These are phyloP conservation scores for Clonostachys solani DNA, from an alignment of 2,329 filamentous ascomycete species.

Conservation along the genomic window DNA sequence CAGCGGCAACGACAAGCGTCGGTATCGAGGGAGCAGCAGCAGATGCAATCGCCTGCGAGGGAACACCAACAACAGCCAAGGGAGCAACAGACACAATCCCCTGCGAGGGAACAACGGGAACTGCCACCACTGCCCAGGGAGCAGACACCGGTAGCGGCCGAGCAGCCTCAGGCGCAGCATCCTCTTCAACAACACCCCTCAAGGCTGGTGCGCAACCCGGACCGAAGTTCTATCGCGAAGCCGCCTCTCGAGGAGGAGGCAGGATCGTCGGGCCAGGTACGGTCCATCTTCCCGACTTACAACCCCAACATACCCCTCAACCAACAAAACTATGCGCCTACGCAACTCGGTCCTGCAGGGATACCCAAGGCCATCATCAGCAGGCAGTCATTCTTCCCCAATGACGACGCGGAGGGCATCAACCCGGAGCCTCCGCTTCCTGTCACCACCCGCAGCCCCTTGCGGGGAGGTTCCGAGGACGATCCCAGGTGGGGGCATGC, in stretches of 20 bases:
- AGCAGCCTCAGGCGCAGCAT: conserved; percentile 10
- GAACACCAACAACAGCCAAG: background rate
- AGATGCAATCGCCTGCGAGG: background rate
- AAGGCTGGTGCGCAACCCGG: conserved; percentile 29
- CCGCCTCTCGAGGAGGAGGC: conserved; percentile 33
- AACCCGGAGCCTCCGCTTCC: conserved; percentile 12
- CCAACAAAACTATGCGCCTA: conserved; percentile 68
- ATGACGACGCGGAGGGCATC: conserved; percentile 10
- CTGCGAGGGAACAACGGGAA: background rate
- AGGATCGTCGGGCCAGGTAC: conserved; percentile 31
- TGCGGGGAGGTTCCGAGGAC: background rate
- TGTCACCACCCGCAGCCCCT: conserved; percentile 7
- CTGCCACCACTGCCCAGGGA: background rate
- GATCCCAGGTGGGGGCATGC: conserved; percentile 8
- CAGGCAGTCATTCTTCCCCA: conserved; percentile 39
- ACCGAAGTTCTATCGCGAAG: conserved; percentile 52
- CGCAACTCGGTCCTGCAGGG: conserved; percentile 57
- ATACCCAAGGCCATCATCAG: conserved; percentile 64
- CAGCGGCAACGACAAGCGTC: background rate
- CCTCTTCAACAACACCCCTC: background rate
- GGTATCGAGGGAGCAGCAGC: background rate
- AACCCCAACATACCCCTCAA: conserved; percentile 62
- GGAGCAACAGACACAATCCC: background rate
- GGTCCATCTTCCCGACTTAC: conserved; percentile 74
- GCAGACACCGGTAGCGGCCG: background rate